Conservation (phyloP, 345 rosid species). For the Brassica incana region DNA sequence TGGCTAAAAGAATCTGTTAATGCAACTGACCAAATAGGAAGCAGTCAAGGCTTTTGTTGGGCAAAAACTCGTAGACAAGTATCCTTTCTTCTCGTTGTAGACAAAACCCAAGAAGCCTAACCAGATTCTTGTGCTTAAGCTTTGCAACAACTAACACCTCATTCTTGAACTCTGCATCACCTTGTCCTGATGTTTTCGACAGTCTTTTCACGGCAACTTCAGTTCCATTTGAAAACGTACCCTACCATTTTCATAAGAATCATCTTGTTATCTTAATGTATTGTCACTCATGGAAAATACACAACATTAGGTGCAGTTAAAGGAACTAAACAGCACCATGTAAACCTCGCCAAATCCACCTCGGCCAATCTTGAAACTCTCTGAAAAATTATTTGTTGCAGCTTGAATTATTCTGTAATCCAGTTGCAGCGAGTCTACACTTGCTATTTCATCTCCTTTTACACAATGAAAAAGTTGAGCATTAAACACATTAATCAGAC, state of each 20-base stretch:
- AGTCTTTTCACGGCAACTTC: neutral
- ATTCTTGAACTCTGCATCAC: neutral
- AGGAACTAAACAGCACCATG: neutral
- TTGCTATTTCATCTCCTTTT: neutral
- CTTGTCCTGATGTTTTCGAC: neutral
- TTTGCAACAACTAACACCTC: neutral
- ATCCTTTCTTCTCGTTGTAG: neutral
- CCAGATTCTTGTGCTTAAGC: neutral
- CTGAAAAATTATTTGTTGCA: neutral
- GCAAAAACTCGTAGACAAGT: neutral
- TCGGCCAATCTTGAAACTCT: neutral
- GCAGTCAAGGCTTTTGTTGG: neutral
- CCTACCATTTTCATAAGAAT: neutral
- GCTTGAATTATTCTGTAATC: neutral
- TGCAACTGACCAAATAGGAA: neutral
- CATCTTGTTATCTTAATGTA: neutral
- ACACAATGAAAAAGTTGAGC: neutral
- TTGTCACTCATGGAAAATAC: neutral
- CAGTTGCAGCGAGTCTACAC: neutral
- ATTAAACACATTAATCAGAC: neutral
- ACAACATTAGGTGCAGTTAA: neutral
- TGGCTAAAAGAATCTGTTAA: neutral
- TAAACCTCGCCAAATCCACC: neutral
- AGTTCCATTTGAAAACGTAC: neutral
- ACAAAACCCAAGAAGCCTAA: neutral